These are phyloP conservation scores for Hypoxylon sp. DNA, from an alignment of 2,329 filamentous ascomycete genomes.

Conservation along the genomic window DNA sequence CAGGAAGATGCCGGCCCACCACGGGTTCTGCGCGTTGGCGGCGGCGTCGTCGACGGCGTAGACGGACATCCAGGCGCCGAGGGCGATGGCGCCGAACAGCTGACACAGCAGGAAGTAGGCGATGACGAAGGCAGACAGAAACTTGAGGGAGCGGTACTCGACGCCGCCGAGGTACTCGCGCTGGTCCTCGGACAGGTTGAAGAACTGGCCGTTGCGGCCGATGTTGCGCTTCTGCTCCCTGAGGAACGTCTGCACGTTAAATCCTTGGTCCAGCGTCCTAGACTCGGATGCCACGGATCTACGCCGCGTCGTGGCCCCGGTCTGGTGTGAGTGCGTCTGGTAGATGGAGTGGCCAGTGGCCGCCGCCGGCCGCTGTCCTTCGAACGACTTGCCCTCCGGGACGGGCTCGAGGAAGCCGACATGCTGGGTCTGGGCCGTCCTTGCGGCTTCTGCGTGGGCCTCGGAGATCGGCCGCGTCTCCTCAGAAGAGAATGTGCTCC, in stretches of 20 bases:
- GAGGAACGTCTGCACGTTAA: slow-evolving; percentile 44
- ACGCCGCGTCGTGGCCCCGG: slow-evolving; percentile 26
- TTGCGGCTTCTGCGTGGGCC: slow-evolving; percentile 9
- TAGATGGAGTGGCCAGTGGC: slow-evolving; percentile 37
- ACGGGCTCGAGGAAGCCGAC: slow-evolving; percentile 40
- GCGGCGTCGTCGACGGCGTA: slow-evolving; percentile 52
- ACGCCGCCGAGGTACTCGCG: slow-evolving; percentile 59
- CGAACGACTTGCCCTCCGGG: slow-evolving; percentile 30
- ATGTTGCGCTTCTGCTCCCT: slow-evolving; percentile 42
- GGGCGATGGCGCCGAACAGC: slow-evolving; percentile 62
- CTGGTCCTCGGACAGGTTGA: slow-evolving; percentile 56
- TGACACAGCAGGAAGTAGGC: slow-evolving; percentile 64
- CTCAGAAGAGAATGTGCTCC: slow-evolving; percentile 3
- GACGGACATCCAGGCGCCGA: slow-evolving; percentile 59
- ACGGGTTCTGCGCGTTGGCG: slow-evolving; percentile 53
- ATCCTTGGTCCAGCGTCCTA: slow-evolving; percentile 21
- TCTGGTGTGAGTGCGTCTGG: slow-evolving; percentile 36
- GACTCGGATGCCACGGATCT: slow-evolving; percentile 28
- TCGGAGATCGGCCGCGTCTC: slow-evolving; percentile 13
- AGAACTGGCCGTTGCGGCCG: slow-evolving; percentile 58
- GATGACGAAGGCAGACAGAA: slow-evolving; percentile 59
- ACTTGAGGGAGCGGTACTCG: slow-evolving; percentile 59
- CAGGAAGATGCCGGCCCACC: slow-evolving; percentile 65
- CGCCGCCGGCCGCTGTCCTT: slow-evolving; percentile 24
- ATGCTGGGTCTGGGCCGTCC: slow-evolving; percentile 30